Conservation (phyloP, 192 early-diverging fungal genomes). For the Cetraspora pellucida region DNA sequence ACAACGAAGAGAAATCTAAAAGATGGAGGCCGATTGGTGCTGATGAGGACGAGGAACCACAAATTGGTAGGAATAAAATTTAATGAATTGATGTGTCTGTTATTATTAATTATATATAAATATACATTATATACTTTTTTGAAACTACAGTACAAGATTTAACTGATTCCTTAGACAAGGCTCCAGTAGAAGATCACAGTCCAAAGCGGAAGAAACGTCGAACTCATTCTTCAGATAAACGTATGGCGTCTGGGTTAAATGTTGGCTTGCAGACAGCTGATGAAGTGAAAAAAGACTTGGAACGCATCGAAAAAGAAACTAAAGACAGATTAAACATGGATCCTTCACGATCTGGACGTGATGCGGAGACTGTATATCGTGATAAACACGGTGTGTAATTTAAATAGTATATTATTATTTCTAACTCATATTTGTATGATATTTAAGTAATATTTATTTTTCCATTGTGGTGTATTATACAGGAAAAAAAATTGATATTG, state of each 20-base stretch:
- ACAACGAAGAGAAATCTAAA: not conserved
- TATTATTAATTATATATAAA: not conserved
- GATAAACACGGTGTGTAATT: conserved; percentile 40
- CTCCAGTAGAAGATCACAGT: not conserved
- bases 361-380: conserved; percentile 46
- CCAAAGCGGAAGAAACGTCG: not conserved
- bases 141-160: not conserved
- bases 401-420: not conserved
- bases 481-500: conserved; percentile 52
- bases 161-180: not conserved
- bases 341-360: conserved; percentile 36
- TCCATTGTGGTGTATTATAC: conserved; percentile 20
- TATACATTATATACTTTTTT: not conserved
- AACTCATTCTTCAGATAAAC: not conserved
- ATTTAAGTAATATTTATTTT: not conserved
- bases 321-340: conserved; percentile 29
- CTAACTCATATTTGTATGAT: not conserved
- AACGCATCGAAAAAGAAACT: conserved; percentile 27
- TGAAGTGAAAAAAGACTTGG: conserved; percentile 31
- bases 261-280: conserved; percentile 40
- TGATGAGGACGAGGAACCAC: conserved; percentile 22
- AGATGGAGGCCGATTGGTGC: conserved; percentile 26
- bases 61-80: conserved; percentile 5
- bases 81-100: not conserved
- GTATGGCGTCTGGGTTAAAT: conserved; percentile 35